These are phyloP conservation scores for Diaporthe sp. DNA, from an alignment of 2,329 filamentous ascomycete species.

Conservation along the genomic window DNA sequence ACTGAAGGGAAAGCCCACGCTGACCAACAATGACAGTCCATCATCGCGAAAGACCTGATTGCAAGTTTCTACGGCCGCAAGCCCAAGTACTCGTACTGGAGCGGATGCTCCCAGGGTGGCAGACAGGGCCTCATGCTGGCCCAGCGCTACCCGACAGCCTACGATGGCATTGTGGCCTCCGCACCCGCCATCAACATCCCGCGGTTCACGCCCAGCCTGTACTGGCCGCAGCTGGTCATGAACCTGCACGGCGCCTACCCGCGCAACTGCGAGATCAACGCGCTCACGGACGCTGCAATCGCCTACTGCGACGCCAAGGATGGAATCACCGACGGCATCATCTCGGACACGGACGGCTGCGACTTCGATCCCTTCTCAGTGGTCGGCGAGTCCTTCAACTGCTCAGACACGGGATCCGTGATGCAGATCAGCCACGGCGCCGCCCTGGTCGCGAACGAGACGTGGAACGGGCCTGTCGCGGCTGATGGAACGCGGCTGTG, in stretches of 20 bases:
- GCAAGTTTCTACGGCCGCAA: constrained; percentile 55
- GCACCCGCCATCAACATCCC: constrained; percentile 55
- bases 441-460: background rate
- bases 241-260: constrained; percentile 49
- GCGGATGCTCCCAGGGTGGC: constrained; percentile 71
- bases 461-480: background rate
- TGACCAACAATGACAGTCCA: background rate
- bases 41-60: constrained; percentile 57
- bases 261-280: constrained; percentile 56
- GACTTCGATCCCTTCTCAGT: constrained; percentile 38
- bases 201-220: constrained; percentile 56
- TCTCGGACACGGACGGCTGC: constrained; percentile 52
- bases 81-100: constrained; percentile 63
- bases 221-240: constrained; percentile 45
- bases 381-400: background rate
- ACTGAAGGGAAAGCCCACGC: background rate
- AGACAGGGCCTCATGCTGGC: constrained; percentile 68
- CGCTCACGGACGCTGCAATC: constrained; percentile 52
- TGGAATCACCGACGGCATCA: constrained; percentile 55
- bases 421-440: background rate
- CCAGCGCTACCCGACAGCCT: constrained; percentile 66
- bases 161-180: constrained; percentile 68
- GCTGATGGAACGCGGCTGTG: constrained; percentile 7
- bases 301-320: constrained; percentile 61
- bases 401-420: background rate